A percentile compares a stretch with the other conserved stretches of the same genome.
phyloP scores from a whole-genome alignment of 1,284 basidiomycete genomes.

The Ganoderma multipileum region DNA sequence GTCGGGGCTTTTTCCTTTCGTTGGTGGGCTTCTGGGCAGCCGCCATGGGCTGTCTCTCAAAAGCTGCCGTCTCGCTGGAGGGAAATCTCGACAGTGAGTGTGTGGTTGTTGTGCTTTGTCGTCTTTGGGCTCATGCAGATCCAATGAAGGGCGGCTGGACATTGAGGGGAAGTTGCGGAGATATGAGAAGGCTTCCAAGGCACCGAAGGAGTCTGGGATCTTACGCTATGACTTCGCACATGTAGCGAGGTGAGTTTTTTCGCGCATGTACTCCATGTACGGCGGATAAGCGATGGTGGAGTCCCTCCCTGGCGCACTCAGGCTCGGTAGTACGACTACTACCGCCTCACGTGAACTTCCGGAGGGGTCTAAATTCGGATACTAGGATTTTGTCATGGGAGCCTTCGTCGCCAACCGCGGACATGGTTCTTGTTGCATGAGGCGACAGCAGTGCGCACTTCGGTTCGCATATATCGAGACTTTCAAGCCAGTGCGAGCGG shows the following conservation, averaged over 20 bases:
- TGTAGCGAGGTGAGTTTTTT: conserved; percentile 32
- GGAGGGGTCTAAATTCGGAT: too few species aligned
- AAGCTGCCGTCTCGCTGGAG: conserved; percentile 19
- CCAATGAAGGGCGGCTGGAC: conserved; percentile 18
- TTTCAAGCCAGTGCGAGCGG: too few species aligned
- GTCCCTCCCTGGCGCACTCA: too few species aligned
- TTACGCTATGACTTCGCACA: conserved; percentile 35
- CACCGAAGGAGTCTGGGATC: conserved; percentile 27
- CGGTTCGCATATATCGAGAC: too few species aligned
- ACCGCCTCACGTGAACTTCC: too few species aligned
- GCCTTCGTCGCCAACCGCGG: too few species aligned
- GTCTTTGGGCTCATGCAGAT: not conserved
- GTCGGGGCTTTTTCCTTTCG: conserved; percentile 2
- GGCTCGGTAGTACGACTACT: too few species aligned
- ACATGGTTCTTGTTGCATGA: too few species aligned
- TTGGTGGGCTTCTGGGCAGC: conserved; percentile 9
- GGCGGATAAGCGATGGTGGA: too few species aligned
- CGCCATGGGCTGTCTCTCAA: conserved; percentile 14
- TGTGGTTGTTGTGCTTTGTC: not conserved
- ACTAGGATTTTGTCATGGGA: too few species aligned
- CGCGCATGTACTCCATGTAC: not conserved
- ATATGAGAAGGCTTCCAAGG: conserved; percentile 23
- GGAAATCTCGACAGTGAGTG: conserved; percentile 15
- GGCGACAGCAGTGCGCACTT: too few species aligned
- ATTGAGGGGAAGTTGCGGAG: conserved; percentile 20